Base-by-base conservation (phyloP, 192 early-diverging fungal species). In the Coemansia sp. region DNA sequence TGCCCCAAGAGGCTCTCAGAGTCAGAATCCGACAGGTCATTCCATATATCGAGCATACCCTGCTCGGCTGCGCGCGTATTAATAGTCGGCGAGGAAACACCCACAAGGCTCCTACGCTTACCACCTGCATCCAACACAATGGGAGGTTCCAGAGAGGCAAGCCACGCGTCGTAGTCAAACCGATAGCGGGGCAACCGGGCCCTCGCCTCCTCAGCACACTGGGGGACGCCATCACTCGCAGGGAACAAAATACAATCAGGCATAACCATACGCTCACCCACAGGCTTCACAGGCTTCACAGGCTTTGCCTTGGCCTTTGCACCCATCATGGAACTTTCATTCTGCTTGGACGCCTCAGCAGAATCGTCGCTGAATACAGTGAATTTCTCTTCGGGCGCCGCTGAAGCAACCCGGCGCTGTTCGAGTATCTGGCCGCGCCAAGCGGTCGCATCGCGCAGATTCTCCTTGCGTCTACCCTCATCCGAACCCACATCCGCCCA, bases 401-500 rank as follows among this genome's bases (percentile, higher is more conserved):
- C 31, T 16, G 42, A 18, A 2, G 42, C 56, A n/a, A 39, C 23
- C 2, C 72, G 43, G 26, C 63, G 63, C 75, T 88, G 86, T 45
- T 82, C 80, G 0, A 92, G 63, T 5, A 63, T 90, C 11, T 83
- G 71, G 0, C 86, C 88, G 53, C 79, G 84, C 91, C 89, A 92
- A 31, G 67, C 59, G 9, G 74, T 77, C 4, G 86, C 70, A 42
- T 92, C 88, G 5, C 60, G 71, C 6, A 85, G 42, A 65, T 92
- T 92, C 71, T 94, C 91, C 71, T 92, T 93, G n/a, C 83, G 74
- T 6, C 87, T 73, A 14, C 83, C 66, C 21, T 75, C 73, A 21
- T 86, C 74, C 1, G 88, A 80, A 5, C 89, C 89, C 38, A 85
- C 83, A 35, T 90, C 88, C 1, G 21, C 53, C 91, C 90, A 92